phyloP scores from a whole-genome alignment of 768 basidiomycete genomes.

The Rhizopogon vesiculosus region DNA sequence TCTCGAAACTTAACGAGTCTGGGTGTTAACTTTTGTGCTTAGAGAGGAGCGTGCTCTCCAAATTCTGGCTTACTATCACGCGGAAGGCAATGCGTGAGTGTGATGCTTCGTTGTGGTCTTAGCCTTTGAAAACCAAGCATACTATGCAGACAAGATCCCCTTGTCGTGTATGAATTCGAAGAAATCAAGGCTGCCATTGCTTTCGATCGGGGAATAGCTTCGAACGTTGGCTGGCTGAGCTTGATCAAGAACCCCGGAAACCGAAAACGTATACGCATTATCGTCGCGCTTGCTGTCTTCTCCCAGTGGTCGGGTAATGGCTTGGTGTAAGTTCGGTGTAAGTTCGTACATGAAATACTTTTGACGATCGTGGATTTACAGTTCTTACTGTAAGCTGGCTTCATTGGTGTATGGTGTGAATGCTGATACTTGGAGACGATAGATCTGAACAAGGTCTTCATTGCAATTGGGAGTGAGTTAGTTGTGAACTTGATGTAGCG shows the following conservation, averaged over 20 bases:
- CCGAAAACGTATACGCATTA: conserved; percentile 48
- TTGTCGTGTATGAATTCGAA: conserved; percentile 56
- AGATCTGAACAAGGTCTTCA: conserved; percentile 52
- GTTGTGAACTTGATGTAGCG: background rate
- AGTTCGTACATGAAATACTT: background rate
- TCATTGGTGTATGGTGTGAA: background rate
- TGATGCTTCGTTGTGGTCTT: background rate
- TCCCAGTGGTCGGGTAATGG: conserved; percentile 57
- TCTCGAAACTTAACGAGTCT: background rate
- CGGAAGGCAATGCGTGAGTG: conserved; percentile 34
- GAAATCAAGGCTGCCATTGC: conserved; percentile 59
- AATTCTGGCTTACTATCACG: conserved; percentile 38
- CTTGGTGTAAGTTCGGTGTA: conserved; percentile 27
- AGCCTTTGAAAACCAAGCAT: background rate
- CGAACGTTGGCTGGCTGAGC: conserved; percentile 38
- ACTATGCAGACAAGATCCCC: conserved; percentile 36
- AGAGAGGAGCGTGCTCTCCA: conserved; percentile 29
- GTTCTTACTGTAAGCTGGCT: conserved; percentile 22
- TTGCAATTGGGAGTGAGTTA: conserved; percentile 41
- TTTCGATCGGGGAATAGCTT: conserved; percentile 36
- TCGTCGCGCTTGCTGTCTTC: conserved; percentile 56
- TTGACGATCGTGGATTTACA: background rate
- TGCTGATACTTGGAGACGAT: background rate
- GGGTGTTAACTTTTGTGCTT: background rate
- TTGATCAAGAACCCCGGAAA: conserved; percentile 50